Evolutionary conservation across 108 stramenopile species (phyloP), one percentile per base, ranked within the genome.

Genomic region (Skeletonema tropicum): DNA sequence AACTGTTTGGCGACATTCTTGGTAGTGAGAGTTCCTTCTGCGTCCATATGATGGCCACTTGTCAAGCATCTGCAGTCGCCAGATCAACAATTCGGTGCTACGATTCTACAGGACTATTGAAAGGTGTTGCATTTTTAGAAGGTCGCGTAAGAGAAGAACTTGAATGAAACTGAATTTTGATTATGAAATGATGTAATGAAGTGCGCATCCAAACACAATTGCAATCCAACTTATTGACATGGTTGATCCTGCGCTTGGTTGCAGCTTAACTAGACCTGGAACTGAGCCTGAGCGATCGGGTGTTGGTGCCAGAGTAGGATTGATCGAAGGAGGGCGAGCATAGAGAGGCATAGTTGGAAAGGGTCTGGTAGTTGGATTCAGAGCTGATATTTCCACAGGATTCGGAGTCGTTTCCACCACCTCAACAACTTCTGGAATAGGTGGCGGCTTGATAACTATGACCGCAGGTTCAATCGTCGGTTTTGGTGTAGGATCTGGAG

Each of bases 41-140:
- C 30, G 21, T 76, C 12, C 38, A 62, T n/a, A 70, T 70, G 60
- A 12, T 62, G 60, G 68, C 75, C 10, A 42, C 63, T 21, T 76
- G 75, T 49, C 39, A 59, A 8, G 61, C 29, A 15, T 61, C 75
- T 17, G 45, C 61, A 32, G 60, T 71, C 21, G 70, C 75, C 33
- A 60, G 60, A 39, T 70, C 75, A 42, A 60, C 46, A 30, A 60
- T 62, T 1, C 39, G 75, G 13, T 71, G 59, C 42, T 71, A 76
- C 23, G 75, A 71, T 55, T 21, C 69, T 10, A 48, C 70, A 33
- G 75, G 75, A 21, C 29, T 33, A 17, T 52, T 76, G 60, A 70
- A 62, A 71, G 45, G 60, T n/a, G 75, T 76, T 26, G 71, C 71
- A 52, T 63, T 73, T 30, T 55, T 73, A 36, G 45, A 63, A 21